Evolutionary conservation across 2,329 filamentous ascomycete genomes (phyloP).

Genomic region (Fusarium xyrophilum): DNA sequence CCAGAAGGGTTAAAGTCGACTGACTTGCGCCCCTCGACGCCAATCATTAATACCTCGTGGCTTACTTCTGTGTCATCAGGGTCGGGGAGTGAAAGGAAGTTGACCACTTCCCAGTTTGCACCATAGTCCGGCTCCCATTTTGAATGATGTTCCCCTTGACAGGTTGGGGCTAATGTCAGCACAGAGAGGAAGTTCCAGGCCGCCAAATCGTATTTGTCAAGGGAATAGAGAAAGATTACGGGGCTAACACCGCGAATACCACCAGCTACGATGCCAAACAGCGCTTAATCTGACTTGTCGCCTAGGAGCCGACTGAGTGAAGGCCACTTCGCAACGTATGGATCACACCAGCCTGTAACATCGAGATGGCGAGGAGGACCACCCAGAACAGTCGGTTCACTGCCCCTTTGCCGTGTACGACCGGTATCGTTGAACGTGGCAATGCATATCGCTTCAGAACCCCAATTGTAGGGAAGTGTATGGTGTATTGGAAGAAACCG

Average conservation of each 20-base stretch:
- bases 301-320: neutral
- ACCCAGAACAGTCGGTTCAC: fast-evolving
- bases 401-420: neutral
- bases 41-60: neutral
- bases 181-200: neutral
- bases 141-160: fast-evolving
- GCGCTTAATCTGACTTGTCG: fast-evolving
- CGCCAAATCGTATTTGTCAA: neutral
- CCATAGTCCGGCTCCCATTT: neutral
- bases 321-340: neutral
- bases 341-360: neutral
- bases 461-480: neutral
- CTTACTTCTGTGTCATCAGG: neutral
- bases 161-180: neutral
- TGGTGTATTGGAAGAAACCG: neutral
- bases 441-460: neutral
- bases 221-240: neutral
- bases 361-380: neutral
- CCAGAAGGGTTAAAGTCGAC: fast-evolving
- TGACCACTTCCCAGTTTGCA: neutral
- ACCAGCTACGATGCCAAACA: neutral
- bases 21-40: neutral
- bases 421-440: neutral
- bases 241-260: neutral
- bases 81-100: neutral